These are phyloP conservation scores for Priceomyces haplophilus DNA, from an alignment of 805 yeast genomes.

Conservation along the genomic window DNA sequence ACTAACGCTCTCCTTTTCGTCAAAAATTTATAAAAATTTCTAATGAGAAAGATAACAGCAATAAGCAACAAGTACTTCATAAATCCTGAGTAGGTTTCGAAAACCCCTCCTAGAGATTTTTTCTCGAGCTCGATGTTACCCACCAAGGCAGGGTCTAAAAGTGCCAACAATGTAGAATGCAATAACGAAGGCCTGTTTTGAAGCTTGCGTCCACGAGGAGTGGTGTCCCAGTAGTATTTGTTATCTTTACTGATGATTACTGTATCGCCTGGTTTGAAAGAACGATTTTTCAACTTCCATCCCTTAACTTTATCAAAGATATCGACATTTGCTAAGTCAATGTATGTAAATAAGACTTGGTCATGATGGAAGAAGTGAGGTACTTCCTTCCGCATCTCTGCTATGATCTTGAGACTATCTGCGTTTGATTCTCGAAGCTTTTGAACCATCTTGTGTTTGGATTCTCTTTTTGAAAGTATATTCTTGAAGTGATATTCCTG, in stretches of 20 bases:
- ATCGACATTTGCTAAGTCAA: slow-evolving; percentile 45
- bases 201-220: slow-evolving; percentile 36
- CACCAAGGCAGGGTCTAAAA: slow-evolving; percentile 32
- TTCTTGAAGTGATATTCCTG: slow-evolving; percentile 38
- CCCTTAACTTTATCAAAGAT: slow-evolving; percentile 25
- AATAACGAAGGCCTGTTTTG: slow-evolving; percentile 29
- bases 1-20: slow-evolving; percentile 5
- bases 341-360: slow-evolving; percentile 44
- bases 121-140: slow-evolving; percentile 12
- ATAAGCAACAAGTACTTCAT: slow-evolving; percentile 36
- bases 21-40: slow-evolving; percentile 2
- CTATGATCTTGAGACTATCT: slow-evolving; percentile 40
- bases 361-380: slow-evolving; percentile 45
- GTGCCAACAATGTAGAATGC: slow-evolving; percentile 35
- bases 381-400: slow-evolving; percentile 48
- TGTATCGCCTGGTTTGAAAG: slow-evolving; percentile 51
- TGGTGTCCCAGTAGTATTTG: slow-evolving; percentile 28
- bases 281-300: slow-evolving; percentile 37
- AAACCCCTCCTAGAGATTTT: slow-evolving; percentile 45
- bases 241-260: slow-evolving; percentile 49
- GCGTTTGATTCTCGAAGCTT: slow-evolving; percentile 40
- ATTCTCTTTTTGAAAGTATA: slow-evolving; percentile 21
- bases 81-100: slow-evolving; percentile 37
- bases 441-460: slow-evolving; percentile 44
- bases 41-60: slow-evolving; percentile 9